These are phyloP conservation scores for Raddia distichophylla DNA, from an alignment of 176 grass and related monocot species.

Conservation along the genomic window DNA sequence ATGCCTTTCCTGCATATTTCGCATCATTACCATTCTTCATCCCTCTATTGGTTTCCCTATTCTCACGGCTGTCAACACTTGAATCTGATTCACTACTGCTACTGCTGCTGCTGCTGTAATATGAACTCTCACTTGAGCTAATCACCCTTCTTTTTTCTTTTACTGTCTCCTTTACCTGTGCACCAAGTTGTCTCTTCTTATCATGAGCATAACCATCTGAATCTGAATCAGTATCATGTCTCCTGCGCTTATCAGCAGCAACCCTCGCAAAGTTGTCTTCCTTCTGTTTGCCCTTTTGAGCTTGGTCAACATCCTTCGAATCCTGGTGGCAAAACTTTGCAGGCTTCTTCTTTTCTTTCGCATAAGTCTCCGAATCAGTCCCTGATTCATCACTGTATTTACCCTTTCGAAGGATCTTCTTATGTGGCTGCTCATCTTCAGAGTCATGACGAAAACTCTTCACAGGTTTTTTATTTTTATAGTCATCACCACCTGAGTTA, in stretches of 20 bases:
- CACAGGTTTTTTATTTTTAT: conserved; percentile 9
- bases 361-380: conserved; percentile 27
- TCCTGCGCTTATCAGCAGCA: conserved; percentile 36
- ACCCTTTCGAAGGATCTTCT: conserved; percentile 19
- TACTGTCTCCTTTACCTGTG: conserved; percentile 30
- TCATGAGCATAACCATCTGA: conserved; percentile 30
- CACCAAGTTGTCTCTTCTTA: conserved; percentile 19
- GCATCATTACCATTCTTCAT: conserved; percentile 15
- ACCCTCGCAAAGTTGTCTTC: conserved; percentile 31
- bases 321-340: conserved; percentile 1
- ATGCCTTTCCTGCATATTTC: conserved; percentile 38
- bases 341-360: conserved; percentile 13
- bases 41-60: conserved; percentile 29
- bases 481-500: conserved; percentile 5
- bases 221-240: conserved; percentile 49
- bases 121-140: conserved; percentile 69
- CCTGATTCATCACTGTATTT: conserved; percentile 30
- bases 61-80: conserved; percentile 53
- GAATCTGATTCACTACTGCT: conserved; percentile 50
- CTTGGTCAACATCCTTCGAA: conserved; percentile 22
- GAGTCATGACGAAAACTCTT: conserved; percentile 29
- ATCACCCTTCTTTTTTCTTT: conserved; percentile 25
- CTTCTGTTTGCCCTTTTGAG: conserved; percentile 30
- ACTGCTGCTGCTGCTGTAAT: conserved; percentile 50
- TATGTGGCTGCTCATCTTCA: conserved; percentile 18